Evolutionary conservation across 164 flowering plant species (phyloP), one percentile per base, ranked within the genome.

Genomic region (Paratinospora sagittata): DNA sequence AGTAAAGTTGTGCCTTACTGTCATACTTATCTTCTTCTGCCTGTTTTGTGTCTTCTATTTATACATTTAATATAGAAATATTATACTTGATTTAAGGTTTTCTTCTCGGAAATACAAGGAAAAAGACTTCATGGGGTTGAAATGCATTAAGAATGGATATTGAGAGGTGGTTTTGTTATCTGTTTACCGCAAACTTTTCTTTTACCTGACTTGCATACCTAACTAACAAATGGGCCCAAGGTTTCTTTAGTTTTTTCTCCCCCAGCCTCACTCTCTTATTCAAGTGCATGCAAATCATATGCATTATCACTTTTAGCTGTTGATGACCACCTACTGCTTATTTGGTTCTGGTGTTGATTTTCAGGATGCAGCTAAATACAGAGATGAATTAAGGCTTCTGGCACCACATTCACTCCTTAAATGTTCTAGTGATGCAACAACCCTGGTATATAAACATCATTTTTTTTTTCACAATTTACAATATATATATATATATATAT

Each of bases 341-440:
- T 24, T 61, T 47, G 33, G 24, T 41, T 69, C 21, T 23, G 9
- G 58, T 55, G 8, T 45, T 57, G 47, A 9, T 74, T 61, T 70
- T 19, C 84, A 92, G 97, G 97, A 92, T 83, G 96, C 97, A 27
- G 92, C 89, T 69, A 87, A 74, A 65, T 87, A 85, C 45, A 84
- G 92, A 12, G 87, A 92, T 73, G 90, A 90, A 78, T 76, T 92
- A n/a, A 84, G 85, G 78, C 83, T 86, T 75, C 81, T 89, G 63
- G 85, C 92, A 3, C 97, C 97, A 0, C 81, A 85, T 63, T 80
- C 83, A 70, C 88, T 92, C 62, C 76, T 92, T 75, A 88, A 88
- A 76, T 92, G 96, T 80, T 84, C 91, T 33, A 90, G 96, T 79
- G 97, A 92, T 78, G 91, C 96, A 61, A 92, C 96, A 34, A 92